Conservation (phyloP, 1,284 basidiomycete genomes). For the Agroathelia rolfsii region DNA sequence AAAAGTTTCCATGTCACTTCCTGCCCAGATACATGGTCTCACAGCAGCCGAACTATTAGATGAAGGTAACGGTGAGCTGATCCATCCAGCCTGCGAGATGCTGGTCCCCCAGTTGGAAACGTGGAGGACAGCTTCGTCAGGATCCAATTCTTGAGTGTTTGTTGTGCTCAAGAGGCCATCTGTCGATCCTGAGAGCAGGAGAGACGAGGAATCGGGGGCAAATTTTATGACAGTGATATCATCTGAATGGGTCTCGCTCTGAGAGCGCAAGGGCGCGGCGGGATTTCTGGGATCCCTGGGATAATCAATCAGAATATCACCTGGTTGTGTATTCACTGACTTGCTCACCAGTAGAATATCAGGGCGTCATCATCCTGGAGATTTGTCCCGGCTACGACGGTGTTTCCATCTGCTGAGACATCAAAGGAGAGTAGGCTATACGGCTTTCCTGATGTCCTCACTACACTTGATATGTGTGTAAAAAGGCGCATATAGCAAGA, state of each 20-base stretch:
- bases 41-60: too few species aligned
- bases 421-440: slow-evolving; percentile 55
- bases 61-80: slow-evolving; percentile 22
- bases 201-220: slow-evolving; percentile 20
- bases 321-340: slow-evolving; percentile 5
- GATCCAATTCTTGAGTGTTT: slow-evolving; percentile 57
- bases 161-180: slow-evolving; percentile 65
- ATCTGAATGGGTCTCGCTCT: slow-evolving; percentile 67
- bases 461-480: slow-evolving; percentile 24
- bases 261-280: slow-evolving; percentile 35
- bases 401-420: slow-evolving; percentile 52
- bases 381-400: slow-evolving; percentile 63
- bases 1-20: slow-evolving; percentile 80
- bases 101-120: slow-evolving; percentile 72
- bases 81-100: slow-evolving; percentile 66
- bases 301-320: slow-evolving; percentile 37
- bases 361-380: slow-evolving; percentile 60
- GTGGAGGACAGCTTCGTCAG: slow-evolving; percentile 62
- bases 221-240: slow-evolving; percentile 52
- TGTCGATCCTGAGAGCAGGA: slow-evolving; percentile 59
- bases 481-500: slow-evolving; percentile 7
- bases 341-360: slow-evolving; percentile 61
- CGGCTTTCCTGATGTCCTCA: slow-evolving; percentile 35
- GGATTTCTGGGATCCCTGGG: slow-evolving; percentile 47
- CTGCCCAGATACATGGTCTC: slow-evolving; percentile 73